Evolutionary conservation across 2,329 filamentous ascomycete species (phyloP), one percentile per base, ranked within the genome.

Genomic region (Cytospora piceae): DNA sequence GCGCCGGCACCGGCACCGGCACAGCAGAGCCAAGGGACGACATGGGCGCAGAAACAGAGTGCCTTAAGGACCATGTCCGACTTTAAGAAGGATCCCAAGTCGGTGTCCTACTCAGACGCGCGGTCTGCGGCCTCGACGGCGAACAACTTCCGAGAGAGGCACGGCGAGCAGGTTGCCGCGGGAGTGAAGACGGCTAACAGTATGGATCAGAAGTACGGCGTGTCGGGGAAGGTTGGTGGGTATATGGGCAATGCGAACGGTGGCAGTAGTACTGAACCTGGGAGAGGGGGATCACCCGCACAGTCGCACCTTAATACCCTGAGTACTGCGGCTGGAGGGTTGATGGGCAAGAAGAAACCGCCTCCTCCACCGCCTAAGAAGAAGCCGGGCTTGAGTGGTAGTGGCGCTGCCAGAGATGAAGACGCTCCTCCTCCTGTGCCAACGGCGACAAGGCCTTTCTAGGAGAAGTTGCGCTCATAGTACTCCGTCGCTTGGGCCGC

Each of bases 141-240:
- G 49, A 88, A 87, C 69, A 89, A 90, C 72, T 91, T 93, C 74
- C 87, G 88, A 17, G 86, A 91, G 73, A 79, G 88, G 32, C 89
- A 92, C 71, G 86, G 88, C 4, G 89, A 89, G 22, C 87, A 91
- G 73, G 85, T 91, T 7, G 83, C 85, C 1, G 78, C 84, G 7
- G 89, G 89, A 0, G 81, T 83, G 71, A 79, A 82, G 71, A 82
- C 81, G 24, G 87, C 87, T 4, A 85, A 83, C 67, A 79, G 77
- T 1, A 70, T 89, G 63, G 85, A 87, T 63, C 83, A 88, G 72
- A 89, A 87, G 73, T 90, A 90, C 70, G 85, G 85, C 4, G 77
- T 88, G 5, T 67, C 74, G 42, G 75, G 79, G 49, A 80, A 76
- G 69, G 70, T 78, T 4, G 74, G 75, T 11, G 74, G 72, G 17